Evolutionary conservation across 441 rosid species (phyloP), one percentile per base, ranked within the genome.

Genomic region (Macaranga tanarius): DNA sequence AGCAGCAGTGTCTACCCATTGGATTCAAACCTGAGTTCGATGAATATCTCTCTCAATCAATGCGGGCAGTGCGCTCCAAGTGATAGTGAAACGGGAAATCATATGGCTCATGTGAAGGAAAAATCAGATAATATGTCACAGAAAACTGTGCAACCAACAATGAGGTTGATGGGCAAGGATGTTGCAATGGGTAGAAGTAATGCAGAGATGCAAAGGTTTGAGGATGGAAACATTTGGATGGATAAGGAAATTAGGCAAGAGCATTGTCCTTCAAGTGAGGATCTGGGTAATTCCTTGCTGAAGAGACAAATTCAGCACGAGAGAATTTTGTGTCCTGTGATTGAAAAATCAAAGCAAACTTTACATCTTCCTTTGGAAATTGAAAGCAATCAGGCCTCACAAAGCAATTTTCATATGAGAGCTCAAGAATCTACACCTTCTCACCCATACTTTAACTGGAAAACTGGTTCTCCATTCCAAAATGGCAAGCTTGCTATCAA

Each of bases 161-260:
- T 65, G 69, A 65, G 69, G 56, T 50, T 65, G 69, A 65, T 65
- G 69, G 69, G 69, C 3, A 65, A 65, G 31, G 57, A 65, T 65
- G 69, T 65, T 25, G 69, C 69, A 25, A 15, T 65, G 26, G 69
- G 69, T 28, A 65, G 22, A 65, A 48, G 69, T 48, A 28, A 45
- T 50, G 10, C 19, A 9, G 69, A 65, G 15, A 50, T 25, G 56
- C 69, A 12, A 48, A 26, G 40, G 4, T 65, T 65, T 25, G 69
- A 65, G 42, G 57, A 50, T 50, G 57, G 44, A 15, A 65, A 48
- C 5, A 23, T 65, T 65, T 65, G 69, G 69, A 65, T 48, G 55
- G 69, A 50, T 26, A 65, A 65, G 19, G 69, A 45, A 47, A 65
- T 65, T 20, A 65, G 48, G 17, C 56, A 47, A 45, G 69, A 50